Base-by-base conservation (phyloP, 768 basidiomycete species). In the Butyriboletus loyo region DNA sequence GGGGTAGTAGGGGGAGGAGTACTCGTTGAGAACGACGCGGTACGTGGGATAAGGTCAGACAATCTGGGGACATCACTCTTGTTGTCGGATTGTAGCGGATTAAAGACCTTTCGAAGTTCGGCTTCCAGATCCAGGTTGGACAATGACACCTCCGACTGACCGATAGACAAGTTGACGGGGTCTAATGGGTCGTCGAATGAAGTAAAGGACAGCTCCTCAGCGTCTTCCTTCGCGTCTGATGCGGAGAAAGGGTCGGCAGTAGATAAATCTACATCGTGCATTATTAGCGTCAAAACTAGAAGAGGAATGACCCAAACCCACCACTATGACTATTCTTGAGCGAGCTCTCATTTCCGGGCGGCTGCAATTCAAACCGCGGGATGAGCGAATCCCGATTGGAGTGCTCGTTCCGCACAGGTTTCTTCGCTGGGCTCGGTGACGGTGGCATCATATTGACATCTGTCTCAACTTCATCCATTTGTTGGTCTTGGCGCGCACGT, bases 361-460 rank as follows among this genome's bases (percentile, higher is more conserved):
- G 49, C 19, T 56, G 63, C 14, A 65, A 40, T 11, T 61, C 68
- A 31, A 75, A 73, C 11, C 64, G 65, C 0, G 76, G 75, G 17
- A 77, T 56, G 11, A 72, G 67, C 8, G 58, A 62, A 49, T 73
- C 72, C 21, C 49, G 48, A 43, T 62, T 64, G 7, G 59, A 49
- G 28, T 56, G 58, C 27, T 63, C 63, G n/a, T 41, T 50, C 5
- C 43, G 52, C 31, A 54, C 27, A 6, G 15, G 56, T 35, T 58
- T 48, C 54, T 73, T 76, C 15, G 72, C 65, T 1, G 78, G 78
- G 17, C 76, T 78, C 7, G 80, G 80, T 4, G 78, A 80, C 1
- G 78, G 77, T 27, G 80, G 79, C 11, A 79, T 67, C 69, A 75
- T 74, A 30, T 66, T 65, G 15, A 77, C 64, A 49, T 78, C 76